Base-by-base conservation (phyloP, 441 rosid genomes). In the Geranium incanum region DNA sequence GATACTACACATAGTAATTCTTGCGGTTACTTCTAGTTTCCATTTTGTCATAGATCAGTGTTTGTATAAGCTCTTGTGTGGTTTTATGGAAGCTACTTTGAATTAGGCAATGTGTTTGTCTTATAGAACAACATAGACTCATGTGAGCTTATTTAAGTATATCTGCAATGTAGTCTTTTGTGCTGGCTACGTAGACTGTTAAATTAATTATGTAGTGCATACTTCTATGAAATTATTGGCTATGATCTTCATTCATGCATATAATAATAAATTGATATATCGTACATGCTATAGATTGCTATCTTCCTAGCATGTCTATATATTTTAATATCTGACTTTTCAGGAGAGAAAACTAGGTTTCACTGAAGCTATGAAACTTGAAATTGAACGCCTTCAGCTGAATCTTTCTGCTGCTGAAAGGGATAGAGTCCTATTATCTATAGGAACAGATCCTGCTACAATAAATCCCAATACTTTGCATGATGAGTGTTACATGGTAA, bases 321-420 rank as follows among this genome's bases (percentile, higher is more conserved):
- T 21, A 16, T 57, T 57, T 57, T 16, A 57, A 28, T 74, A 62
- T 60, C 36, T 67, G 65, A 50, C 64, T 74, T 81, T 80, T 67
- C 90, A 93, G 98, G 88, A 79, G 78, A 85, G 76, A 75, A 86
- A 82, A 78, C 83, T 91, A 43, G 86, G 87, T 76, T 91, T 86
- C 73, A 71, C 62, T 33, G 93, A 91, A 78, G 89, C 97, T 77
- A 81, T 89, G 91, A 87, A 88, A 82, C 91, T 94, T 70, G 99
- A 94, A 85, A 89, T 94, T 79, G 91, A 92, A 77, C 89, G 99
- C 43, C 87, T 94, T 37, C 86, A 48, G 70, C 83, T 90, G 78
- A 87, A 92, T 90, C 84, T 92, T 70, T 92, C 99, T 69, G 92
- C 97, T 71, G 99, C 97, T 70, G 97, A 90, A 80, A 89, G 99